Evolutionary conservation across 805 yeast genomes (phyloP).

Genomic region (Candida railenensis): DNA sequence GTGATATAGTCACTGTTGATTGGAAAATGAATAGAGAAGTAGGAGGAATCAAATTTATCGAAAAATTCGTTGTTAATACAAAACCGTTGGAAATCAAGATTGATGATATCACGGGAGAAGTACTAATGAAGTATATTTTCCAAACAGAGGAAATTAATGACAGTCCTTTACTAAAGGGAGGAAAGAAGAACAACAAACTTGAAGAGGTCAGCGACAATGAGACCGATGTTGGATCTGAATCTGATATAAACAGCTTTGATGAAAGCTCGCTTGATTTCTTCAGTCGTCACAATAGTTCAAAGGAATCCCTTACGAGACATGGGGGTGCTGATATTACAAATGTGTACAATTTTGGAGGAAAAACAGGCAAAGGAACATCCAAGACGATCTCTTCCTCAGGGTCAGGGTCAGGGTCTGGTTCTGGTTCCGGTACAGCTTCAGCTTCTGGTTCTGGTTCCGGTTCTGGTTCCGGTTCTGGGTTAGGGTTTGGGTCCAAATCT

Average conservation of each 20-base stretch:
- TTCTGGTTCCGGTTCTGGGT: not conserved
- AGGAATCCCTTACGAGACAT: not conserved
- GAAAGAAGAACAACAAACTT: conserved; percentile 3
- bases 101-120: conserved; percentile 40
- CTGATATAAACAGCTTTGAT: conserved; percentile 9
- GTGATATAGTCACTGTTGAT: conserved; percentile 28
- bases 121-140: conserved; percentile 37
- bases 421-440: not conserved
- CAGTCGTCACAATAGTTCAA: not conserved
- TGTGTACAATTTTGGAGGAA: too few species aligned
- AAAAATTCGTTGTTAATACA: conserved; percentile 35
- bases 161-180: conserved; percentile 16
- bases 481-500: not conserved
- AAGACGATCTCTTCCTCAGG: too few species aligned
- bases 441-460: not conserved
- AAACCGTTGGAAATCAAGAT: conserved; percentile 37
- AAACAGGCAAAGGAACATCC: too few species aligned
- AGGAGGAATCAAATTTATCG: conserved; percentile 43
- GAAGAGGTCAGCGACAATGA: conserved; percentile 6
- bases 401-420: not conserved
- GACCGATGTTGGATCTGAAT: conserved; percentile 11
- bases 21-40: conserved; percentile 44
- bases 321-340: not conserved
- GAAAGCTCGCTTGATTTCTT: not conserved
- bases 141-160: conserved; percentile 24